Conservation (phyloP, 352 stramenopile genomes). For the Pythium periplocum region DNA sequence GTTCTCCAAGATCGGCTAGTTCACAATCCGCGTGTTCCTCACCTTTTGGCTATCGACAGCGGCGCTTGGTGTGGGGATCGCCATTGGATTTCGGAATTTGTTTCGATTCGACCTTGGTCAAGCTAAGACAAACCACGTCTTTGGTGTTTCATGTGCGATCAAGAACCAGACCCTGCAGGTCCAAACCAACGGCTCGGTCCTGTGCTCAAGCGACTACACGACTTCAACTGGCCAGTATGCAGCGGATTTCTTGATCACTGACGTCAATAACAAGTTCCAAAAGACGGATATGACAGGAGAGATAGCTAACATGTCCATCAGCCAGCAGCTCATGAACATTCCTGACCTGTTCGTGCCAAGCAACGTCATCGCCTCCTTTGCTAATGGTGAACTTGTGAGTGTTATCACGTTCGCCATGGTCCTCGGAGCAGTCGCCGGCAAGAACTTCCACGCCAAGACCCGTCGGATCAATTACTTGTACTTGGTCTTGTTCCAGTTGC, state of each 20-base stretch:
- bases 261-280: slow-evolving; percentile 46
- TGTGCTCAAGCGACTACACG: slow-evolving; percentile 3
- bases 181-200: slow-evolving; percentile 6
- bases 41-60: slow-evolving; percentile 49
- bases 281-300: slow-evolving; percentile 8
- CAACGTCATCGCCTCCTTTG: slow-evolving; percentile 57
- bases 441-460: slow-evolving; percentile 56
- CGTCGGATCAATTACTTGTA: slow-evolving; percentile 64
- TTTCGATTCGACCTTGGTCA: slow-evolving; percentile 31
- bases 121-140: neutral
- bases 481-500: slow-evolving; percentile 52
- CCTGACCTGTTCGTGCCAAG: slow-evolving; percentile 49
- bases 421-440: slow-evolving; percentile 48
- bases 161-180: slow-evolving; percentile 21
- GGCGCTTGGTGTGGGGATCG: slow-evolving; percentile 43
- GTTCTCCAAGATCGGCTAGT: slow-evolving; percentile 53
- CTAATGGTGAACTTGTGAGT: slow-evolving; percentile 42
- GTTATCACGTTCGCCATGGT: slow-evolving; percentile 73
- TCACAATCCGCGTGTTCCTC: slow-evolving; percentile 61
- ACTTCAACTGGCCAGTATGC: slow-evolving; percentile 4
- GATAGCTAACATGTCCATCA: slow-evolving; percentile 29
- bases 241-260: slow-evolving; percentile 32
- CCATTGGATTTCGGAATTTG: slow-evolving; percentile 46
- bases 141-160: neutral
- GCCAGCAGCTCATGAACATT: slow-evolving; percentile 54